phyloP scores from a whole-genome alignment of 2,329 filamentous ascomycete species.

The Colletotrichum brevisporum region DNA sequence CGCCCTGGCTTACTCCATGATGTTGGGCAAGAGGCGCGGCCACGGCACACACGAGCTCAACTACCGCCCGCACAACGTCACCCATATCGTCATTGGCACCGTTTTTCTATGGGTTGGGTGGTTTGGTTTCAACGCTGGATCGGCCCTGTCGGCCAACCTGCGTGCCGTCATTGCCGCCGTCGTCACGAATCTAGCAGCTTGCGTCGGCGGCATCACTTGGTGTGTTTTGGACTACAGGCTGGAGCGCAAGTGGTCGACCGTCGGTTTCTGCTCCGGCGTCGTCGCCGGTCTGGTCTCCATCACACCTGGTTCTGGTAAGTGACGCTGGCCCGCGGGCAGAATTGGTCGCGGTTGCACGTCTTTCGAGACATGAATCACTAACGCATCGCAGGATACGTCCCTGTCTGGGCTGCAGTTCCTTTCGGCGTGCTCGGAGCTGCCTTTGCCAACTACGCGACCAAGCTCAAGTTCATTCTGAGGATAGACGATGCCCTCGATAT shows the following conservation, averaged over 20 bases:
- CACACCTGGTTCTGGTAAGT: conserved; percentile 83
- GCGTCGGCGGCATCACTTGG: conserved; percentile 89
- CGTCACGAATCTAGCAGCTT: conserved; percentile 88
- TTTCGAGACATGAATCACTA: not conserved
- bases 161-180: conserved; percentile 89
- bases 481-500: conserved; percentile 92
- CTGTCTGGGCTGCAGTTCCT: conserved; percentile 85
- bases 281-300: conserved; percentile 90
- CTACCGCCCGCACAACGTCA: conserved; percentile 93
- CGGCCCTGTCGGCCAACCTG: conserved; percentile 84
- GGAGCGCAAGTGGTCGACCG: conserved; percentile 92
- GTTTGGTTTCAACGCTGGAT: conserved; percentile 96
- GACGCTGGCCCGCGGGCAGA: too few relatives aligned
- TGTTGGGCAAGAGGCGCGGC: conserved; percentile 87
- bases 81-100: conserved; percentile 91
- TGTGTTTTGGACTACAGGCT: conserved; percentile 90
- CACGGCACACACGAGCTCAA: conserved; percentile 91
- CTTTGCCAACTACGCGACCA: conserved; percentile 90
- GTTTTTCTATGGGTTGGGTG: conserved; percentile 96
- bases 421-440: conserved; percentile 83
- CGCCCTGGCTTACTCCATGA: conserved; percentile 90
- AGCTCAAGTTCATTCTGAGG: conserved; percentile 86
- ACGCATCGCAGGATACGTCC: conserved; percentile 72
- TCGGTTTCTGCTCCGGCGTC: conserved; percentile 93
- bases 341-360: too few relatives aligned